Conservation (phyloP, 495 filamentous ascomycete species). For the Lichenothelia convexa region DNA sequence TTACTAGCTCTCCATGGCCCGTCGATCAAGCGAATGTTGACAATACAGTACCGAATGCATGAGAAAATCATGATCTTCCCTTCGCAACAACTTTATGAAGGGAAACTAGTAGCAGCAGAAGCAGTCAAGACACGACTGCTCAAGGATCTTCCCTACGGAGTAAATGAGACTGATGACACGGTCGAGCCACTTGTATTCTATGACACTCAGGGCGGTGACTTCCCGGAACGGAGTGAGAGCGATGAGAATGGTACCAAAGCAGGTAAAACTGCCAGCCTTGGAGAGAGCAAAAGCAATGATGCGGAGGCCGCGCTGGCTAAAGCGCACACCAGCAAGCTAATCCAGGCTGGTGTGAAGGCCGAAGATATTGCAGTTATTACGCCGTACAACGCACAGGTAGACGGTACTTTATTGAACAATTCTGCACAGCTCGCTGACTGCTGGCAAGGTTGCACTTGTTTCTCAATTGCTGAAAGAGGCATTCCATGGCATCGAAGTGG, state of each 20-base stretch:
- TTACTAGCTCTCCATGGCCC: conserved; percentile 66
- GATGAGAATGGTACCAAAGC: conserved; percentile 32
- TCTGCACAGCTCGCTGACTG: no score
- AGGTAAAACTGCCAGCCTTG: conserved; percentile 32
- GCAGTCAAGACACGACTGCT: conserved; percentile 57
- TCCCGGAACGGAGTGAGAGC: conserved; percentile 26
- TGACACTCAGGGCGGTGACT: conserved; percentile 91
- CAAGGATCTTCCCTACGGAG: conserved; percentile 57
- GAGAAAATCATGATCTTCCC: conserved; percentile 88
- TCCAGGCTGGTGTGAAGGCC: conserved; percentile 57
- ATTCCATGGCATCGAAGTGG: conserved; percentile 73
- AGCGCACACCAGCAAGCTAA: conserved; percentile 51
- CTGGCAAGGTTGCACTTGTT: conserved; percentile 37
- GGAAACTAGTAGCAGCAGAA: conserved; percentile 59
- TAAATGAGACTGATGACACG: conserved; percentile 73
- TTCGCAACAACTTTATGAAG: conserved; percentile 72
- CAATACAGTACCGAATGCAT: conserved; percentile 99
- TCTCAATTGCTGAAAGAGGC: conserved; percentile 54
- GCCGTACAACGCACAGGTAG: conserved; percentile 83
- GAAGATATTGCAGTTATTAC: conserved; percentile 88
- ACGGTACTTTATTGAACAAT: no score
- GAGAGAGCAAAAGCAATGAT: conserved; percentile 87
- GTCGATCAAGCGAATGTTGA: conserved; percentile 79
- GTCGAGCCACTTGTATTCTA: conserved; percentile 76
- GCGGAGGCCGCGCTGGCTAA: conserved; percentile 71